Evolutionary conservation across 208 protist species (phyloP), one percentile per base, ranked within the genome.

Genomic region (Herpetomonas tarakana): DNA sequence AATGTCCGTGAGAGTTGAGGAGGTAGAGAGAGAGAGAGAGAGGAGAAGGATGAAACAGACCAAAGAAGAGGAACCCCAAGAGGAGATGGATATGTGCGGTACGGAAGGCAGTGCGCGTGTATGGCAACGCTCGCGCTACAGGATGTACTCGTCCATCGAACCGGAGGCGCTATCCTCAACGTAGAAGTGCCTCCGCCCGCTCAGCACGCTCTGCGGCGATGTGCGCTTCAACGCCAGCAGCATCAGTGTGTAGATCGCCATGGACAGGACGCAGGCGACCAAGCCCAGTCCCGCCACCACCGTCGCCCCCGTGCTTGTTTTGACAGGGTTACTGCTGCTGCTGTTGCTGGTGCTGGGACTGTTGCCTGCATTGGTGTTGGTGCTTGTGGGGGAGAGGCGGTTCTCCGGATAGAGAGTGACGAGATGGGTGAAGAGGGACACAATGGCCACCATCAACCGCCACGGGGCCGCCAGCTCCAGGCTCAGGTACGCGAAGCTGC

Each of bases 171-270:
- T 41, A 18, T 14, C 35, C 35, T 41, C 35, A 6, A 18, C 35
- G 35, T 41, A 41, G 14, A 41, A 41, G 35, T 41, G 6, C 35
- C 35, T 41, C 14, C 35, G 35, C 9, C 35, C 35, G 35, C 35
- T 41, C 9, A 41, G 35, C 35, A 41, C 9, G 35, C 35, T 41
- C 35, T 41, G 35, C 35, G 35, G 35, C 9, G 35, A 41, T 14
- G 35, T 41, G 35, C 35, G 35, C 2, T 22, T 35, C 4, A 52
- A 46, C 18, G 76, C 65, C 27, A 82, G 76, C 4, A 71, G 44
- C 55, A 76, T 62, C 58, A 55, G 54, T 51, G 69, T 21, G 58
- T 75, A 66, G 29, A 77, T 61, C 18, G 77, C 52, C 38, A 82
- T 55, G 24, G 58, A 41, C 30, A 77, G 52, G 12, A 52, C 60